Evolutionary conservation across 768 basidiomycete genomes (phyloP), one percentile per base, ranked within the genome.

Genomic region (Lentinula sp.): DNA sequence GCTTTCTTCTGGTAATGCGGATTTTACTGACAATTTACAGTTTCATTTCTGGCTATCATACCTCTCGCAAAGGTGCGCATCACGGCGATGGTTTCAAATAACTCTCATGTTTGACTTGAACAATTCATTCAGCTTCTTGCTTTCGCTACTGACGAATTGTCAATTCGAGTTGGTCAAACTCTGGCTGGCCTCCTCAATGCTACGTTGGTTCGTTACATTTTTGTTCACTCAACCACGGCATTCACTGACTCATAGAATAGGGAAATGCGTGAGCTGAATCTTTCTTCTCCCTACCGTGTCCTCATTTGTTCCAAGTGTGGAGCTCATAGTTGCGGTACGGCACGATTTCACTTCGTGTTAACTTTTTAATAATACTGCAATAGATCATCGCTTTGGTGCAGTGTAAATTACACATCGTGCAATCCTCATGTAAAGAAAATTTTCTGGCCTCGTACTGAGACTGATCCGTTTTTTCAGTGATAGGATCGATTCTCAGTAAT

Each of bases 401-500:
- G 69, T 81, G 82, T 68, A 80, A 94, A 72, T 70, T 95, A 16
- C 74, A 75, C 5, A 77, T 95, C 46, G 93, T 95, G 3, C 92
- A 94, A 73, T 83, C 91, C 1, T 91, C 91, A 7, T 78, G 91
- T 92, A 71, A 70, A 87, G 76, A 21, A 23, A 46, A 40, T 42
- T 11, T 10, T 23, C 31, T 40, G 9, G 28, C 4, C 21, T 28
- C 1, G 18, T 8, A 8, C 13, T 34, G 32, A 34, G 32, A 65
- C 66, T 57, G 54, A 23, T 11, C 60, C 57, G 55, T 54, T 63
- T 64, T 28, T 23, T 8, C 62, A 93, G 91, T 95, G 69, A 78
- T 95, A 60, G 93, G 93, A n/a, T 89, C 89, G 4, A 87, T 95
- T 70, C 79, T 95, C 9, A 91, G 89, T 65, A 95, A 95, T 73